Base-by-base conservation (phyloP, 306 rosid genomes). In the Casuarina equisetifolia region DNA sequence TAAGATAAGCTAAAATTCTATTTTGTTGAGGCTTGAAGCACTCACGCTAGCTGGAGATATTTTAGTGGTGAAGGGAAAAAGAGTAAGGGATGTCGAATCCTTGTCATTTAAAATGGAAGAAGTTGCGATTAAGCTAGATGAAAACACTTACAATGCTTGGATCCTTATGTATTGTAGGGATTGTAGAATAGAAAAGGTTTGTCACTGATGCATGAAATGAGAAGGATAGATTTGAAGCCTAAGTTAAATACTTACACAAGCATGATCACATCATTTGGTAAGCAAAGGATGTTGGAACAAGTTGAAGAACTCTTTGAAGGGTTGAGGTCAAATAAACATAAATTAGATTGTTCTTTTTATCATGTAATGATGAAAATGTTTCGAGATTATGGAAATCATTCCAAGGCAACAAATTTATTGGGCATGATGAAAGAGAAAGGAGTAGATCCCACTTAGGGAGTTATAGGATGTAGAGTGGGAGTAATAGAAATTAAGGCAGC, bases 291-390 rank as follows among this genome's bases (percentile, higher is more conserved):
- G 75, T 76, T 85, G 74, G 90, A 88, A 73, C 89, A 87, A 79
- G 98, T 97, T 1, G 98, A 92, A 86, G 93, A 92, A 72, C 95
- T 94, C 80, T 94, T 94, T 67, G 95, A 92, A 85, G 97, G 88
- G 85, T 89, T 92, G 73, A 92, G 93, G 69, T 86, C 91, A 20
- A 83, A 78, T 25, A 92, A 87, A 74, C 79, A 77, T 78, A 88
- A 85, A 76, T 78, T 94, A 72, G 97, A 94, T 80, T 97, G 97
- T 45, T 89, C 96, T 43, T 89, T 92, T 85, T 94, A 86, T 84
- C 98, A 94, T 80, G 78, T 89, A 57, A 94, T 94, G 97, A 92
- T 94, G 93, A 94, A 90, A 83, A 82, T 89, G 75, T 94, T 76
- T 76, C 86, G 98, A 90, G 88, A 89, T 81, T 82, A 92, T 20